phyloP scores from a whole-genome alignment of 352 stramenopile species.

The Globisporangium mamillatum region DNA sequence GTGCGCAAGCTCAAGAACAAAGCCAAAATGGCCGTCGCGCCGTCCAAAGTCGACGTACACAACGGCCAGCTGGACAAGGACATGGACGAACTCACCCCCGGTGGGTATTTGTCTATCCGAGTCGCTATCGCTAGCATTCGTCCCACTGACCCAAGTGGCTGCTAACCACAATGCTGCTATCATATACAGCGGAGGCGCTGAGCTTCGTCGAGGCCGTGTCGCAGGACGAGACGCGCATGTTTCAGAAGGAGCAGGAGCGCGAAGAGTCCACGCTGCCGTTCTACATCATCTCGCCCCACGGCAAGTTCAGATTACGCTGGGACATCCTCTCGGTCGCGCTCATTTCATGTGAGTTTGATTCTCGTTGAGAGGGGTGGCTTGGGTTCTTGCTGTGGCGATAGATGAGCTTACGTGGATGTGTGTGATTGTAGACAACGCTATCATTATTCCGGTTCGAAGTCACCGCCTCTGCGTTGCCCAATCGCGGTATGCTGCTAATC shows the following conservation, averaged over 20 bases:
- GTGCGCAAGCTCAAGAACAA: constrained; percentile 59
- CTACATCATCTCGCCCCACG: constrained; percentile 71
- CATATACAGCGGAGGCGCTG: constrained; percentile 52
- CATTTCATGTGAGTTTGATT: constrained; percentile 54
- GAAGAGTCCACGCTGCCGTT: constrained; percentile 78
- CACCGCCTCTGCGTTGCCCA: neutral
- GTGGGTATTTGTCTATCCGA: constrained; percentile 19
- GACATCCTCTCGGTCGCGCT: constrained; percentile 66
- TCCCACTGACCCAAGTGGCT: neutral
- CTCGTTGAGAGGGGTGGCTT: neutral
- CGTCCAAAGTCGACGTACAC: constrained; percentile 32
- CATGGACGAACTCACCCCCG: constrained; percentile 80
- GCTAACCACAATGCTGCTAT: too few species aligned
- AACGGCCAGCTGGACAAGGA: constrained; percentile 44
- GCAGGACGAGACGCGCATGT: constrained; percentile 84
- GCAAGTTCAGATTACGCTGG: constrained; percentile 77
- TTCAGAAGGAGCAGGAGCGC: constrained; percentile 81
- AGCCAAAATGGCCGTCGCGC: constrained; percentile 38
- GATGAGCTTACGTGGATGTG: neutral
- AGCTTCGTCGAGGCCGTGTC: constrained; percentile 76
- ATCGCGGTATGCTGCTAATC: neutral
- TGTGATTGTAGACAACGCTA: constrained; percentile 57
- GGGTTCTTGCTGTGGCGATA: neutral
- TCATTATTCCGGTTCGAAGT: constrained; percentile 54
- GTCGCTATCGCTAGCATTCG: neutral